These are phyloP conservation scores for Alternaria conjuncta DNA, from an alignment of 2,329 filamentous ascomycete genomes.

Conservation along the genomic window DNA sequence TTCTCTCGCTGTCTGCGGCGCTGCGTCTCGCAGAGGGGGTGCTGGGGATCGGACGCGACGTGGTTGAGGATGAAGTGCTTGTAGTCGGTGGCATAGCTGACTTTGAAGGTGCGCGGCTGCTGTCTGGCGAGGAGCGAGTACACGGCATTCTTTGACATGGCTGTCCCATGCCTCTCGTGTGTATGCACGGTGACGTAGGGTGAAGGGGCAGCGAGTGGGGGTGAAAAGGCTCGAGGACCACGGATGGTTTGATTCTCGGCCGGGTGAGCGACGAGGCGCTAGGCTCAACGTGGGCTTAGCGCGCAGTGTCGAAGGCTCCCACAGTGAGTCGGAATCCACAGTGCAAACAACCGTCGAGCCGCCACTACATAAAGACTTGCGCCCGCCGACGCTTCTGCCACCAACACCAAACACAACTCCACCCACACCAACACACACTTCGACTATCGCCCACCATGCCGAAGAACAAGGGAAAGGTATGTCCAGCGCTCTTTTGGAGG, in stretches of 20 bases:
- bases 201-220: neutral
- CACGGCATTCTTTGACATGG: constrained; percentile 23
- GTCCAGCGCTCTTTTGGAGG: constrained; percentile 19
- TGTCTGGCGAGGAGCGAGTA: constrained; percentile 18
- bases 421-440: constrained; percentile 11
- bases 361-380: constrained; percentile 22
- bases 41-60: constrained; percentile 27
- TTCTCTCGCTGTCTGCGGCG: constrained; percentile 23
- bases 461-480: constrained; percentile 99
- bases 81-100: constrained; percentile 33
- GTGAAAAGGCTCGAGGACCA: neutral
- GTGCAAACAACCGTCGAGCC: constrained; percentile 16
- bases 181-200: constrained; percentile 12
- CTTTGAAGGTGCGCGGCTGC: constrained; percentile 24
- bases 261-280: constrained; percentile 8
- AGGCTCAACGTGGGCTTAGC: constrained; percentile 12
- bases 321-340: constrained; percentile 20
- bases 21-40: constrained; percentile 34
- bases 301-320: constrained; percentile 19
- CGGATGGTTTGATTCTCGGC: neutral
- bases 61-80: constrained; percentile 31
- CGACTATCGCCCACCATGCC: constrained; percentile 70
- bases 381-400: constrained; percentile 4
- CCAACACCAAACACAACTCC: constrained; percentile 1
- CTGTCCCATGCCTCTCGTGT: neutral